Evolutionary conservation across 371 early-diverging fungal genomes (phyloP).

Genomic region (Lichtheimia hyalospora): DNA sequence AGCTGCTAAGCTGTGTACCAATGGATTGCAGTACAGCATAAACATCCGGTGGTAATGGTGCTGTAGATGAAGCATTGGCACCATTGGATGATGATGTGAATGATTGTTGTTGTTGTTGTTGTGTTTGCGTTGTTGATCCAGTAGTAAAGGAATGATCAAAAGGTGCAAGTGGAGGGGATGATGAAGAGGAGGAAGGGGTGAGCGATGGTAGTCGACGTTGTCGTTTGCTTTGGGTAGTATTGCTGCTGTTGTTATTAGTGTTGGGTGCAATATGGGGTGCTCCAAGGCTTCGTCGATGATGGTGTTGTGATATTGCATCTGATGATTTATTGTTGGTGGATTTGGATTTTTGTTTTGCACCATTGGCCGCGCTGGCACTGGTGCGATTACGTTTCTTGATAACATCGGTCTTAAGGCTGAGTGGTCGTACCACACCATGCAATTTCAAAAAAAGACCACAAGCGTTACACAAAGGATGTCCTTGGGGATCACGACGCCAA

Average conservation of each 20-base stretch:
- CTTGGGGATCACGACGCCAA: slow-evolving; percentile 27
- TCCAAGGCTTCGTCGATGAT: slow-evolving; percentile 4
- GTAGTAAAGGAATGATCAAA: background rate
- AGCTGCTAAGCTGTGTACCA: slow-evolving; percentile 19
- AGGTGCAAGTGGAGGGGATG: slow-evolving; percentile 17
- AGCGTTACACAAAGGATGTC: slow-evolving; percentile 31
- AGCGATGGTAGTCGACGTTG: slow-evolving; percentile 2
- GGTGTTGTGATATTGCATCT: background rate
- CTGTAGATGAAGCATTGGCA: background rate
- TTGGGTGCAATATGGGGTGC: slow-evolving; percentile 3
- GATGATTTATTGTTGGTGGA: background rate
- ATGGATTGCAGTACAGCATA: slow-evolving; percentile 20
- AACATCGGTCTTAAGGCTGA: slow-evolving; percentile 28
- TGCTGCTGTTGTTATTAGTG: background rate
- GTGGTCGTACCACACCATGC: slow-evolving; percentile 32
- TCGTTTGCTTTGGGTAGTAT: background rate
- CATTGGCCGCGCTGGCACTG: slow-evolving; percentile 11
- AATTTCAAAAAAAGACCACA: slow-evolving; percentile 32
- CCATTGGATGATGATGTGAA: background rate
- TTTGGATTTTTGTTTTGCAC: slow-evolving; percentile 7
- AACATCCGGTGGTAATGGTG: slow-evolving; percentile 9
- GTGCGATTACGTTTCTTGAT: slow-evolving; percentile 34
- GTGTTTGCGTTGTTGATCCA: background rate
- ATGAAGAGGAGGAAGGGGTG: slow-evolving; percentile 5
- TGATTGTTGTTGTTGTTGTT: slow-evolving; percentile 2